Evolutionary conservation across 306 rosid genomes (phyloP).

Genomic region (Adenanthera pavonina): DNA sequence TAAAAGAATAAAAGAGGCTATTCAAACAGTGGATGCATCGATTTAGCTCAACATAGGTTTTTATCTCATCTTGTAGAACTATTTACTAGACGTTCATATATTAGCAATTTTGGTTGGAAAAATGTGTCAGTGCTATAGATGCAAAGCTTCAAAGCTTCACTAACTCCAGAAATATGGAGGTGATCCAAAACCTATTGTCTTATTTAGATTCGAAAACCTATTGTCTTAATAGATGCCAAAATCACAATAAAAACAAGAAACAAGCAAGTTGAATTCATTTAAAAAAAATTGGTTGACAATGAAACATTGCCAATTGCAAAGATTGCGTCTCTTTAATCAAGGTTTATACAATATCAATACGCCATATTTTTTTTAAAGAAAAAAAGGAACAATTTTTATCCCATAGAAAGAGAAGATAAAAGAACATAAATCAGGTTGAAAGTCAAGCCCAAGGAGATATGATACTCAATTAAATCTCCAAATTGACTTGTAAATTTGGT

Average conservation of each 20-base stretch:
- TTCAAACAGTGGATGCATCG: too few species aligned
- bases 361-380: not conserved
- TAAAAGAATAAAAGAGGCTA: too few species aligned
- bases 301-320: not conserved
- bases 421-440: not conserved
- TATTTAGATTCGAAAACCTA: too few species aligned
- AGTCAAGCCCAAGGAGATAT: not conserved
- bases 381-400: not conserved
- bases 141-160: not conserved
- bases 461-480: constrained; percentile 75
- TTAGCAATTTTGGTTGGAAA: not conserved
- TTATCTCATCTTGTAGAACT: not conserved
- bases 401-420: not conserved
- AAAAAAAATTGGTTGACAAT: constrained; percentile 1
- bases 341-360: not conserved
- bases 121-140: not conserved
- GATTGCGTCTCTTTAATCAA: constrained; percentile 4
- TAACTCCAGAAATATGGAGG: not conserved
- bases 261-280: not conserved
- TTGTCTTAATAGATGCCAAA: not conserved
- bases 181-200: not conserved
- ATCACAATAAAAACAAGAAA: not conserved
- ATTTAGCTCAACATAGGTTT: too few species aligned
- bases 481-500: constrained; percentile 92
- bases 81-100: constrained; percentile 7